phyloP scores from a whole-genome alignment of 257 asterid species.

The Primulina tabacum region DNA sequence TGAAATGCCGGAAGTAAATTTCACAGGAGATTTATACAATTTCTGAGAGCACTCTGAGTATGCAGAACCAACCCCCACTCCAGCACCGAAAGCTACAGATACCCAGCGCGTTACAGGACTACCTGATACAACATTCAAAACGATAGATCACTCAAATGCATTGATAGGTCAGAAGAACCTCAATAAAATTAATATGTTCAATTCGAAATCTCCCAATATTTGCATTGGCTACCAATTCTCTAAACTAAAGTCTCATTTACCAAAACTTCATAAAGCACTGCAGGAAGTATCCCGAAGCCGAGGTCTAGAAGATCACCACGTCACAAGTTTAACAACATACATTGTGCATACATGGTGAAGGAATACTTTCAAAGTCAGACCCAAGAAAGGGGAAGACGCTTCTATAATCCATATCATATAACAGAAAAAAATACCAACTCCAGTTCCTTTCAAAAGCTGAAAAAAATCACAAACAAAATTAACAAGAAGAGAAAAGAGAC shows the following conservation, averaged over 20 bases:
- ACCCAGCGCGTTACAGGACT: slow-evolving; percentile 93
- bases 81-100: slow-evolving; percentile 81
- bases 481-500: neutral
- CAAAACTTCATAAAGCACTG: neutral
- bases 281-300: too few species aligned
- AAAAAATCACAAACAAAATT: too few species aligned
- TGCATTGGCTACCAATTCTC: neutral
- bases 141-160: slow-evolving; percentile 10
- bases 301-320: neutral
- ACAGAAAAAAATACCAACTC: neutral
- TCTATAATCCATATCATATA: neutral
- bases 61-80: slow-evolving; percentile 83
- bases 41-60: slow-evolving; percentile 49
- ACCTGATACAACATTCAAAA: slow-evolving; percentile 45
- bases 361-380: neutral
- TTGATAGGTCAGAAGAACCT: slow-evolving; percentile 1
- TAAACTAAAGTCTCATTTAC: neutral
- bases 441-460: neutral
- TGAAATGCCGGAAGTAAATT: neutral
- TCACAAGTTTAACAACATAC: neutral
- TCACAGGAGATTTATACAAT: neutral
- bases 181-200: neutral
- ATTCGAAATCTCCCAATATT: neutral
- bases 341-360: neutral
- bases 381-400: neutral